A percentile compares a stretch with the other conserved stretches of the same genome.
Evolutionary conservation across 2,329 filamentous ascomycete genomes (phyloP).

Genomic region (Zelopaecilomyces penicillatus): DNA sequence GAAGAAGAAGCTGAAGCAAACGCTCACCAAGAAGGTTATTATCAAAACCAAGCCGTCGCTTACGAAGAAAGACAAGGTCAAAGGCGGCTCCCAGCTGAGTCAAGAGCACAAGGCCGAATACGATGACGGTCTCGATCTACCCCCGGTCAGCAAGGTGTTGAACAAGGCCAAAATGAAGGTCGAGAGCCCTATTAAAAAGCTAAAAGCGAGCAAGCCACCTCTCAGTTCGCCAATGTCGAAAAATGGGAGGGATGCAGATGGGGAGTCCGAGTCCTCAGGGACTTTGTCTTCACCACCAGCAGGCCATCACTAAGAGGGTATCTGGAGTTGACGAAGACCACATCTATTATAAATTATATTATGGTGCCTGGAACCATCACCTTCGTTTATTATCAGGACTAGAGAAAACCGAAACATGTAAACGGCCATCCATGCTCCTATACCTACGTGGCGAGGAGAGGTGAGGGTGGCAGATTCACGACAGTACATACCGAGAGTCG

Average conservation of each 20-base stretch:
- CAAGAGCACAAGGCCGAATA: constrained; percentile 37
- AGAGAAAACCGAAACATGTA: too few relatives aligned
- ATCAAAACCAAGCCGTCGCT: constrained; percentile 42
- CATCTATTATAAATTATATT: too few relatives aligned
- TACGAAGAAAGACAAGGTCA: constrained; percentile 47
- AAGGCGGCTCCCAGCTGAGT: constrained; percentile 40
- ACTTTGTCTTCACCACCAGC: constrained; percentile 46
- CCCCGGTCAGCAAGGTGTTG: constrained; percentile 13
- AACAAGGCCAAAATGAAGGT: constrained; percentile 28
- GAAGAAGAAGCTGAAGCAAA: constrained; percentile 51
- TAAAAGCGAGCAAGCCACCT: constrained; percentile 38
- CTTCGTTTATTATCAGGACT: too few relatives aligned
- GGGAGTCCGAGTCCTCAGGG: constrained; percentile 48
- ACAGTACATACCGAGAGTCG: too few relatives aligned
- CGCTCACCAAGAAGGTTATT: constrained; percentile 43
- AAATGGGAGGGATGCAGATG: constrained; percentile 40
- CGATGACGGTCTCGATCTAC: constrained; percentile 15
- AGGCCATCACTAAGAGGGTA: neutral
- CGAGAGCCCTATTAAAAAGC: constrained; percentile 33
- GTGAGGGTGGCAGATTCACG: too few relatives aligned
- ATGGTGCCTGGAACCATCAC: too few relatives aligned
- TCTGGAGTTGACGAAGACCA: too few relatives aligned
- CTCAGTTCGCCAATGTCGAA: constrained; percentile 42
- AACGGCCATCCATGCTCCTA: too few relatives aligned
- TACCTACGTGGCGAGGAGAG: too few relatives aligned